These are phyloP conservation scores for Venustampulla echinocandica DNA, from an alignment of 495 filamentous ascomycete genomes.

Conservation along the genomic window DNA sequence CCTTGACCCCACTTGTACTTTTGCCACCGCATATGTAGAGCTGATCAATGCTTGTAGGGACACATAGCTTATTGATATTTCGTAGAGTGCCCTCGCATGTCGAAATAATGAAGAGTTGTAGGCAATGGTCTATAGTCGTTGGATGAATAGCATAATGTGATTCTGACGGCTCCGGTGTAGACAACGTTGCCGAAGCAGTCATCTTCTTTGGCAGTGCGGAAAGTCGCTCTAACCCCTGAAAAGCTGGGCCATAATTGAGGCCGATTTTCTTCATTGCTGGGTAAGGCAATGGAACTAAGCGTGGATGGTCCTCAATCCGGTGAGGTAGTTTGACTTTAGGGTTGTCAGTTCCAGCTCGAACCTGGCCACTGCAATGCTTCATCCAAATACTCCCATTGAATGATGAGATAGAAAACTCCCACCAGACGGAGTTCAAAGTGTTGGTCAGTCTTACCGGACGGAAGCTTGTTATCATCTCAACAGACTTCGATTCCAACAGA, in stretches of 20 bases:
- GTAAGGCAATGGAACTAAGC: neutral
- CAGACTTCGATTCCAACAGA: neutral
- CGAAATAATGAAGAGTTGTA: neutral
- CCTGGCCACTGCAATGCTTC: slow-evolving; percentile 37
- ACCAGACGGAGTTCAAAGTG: slow-evolving; percentile 34
- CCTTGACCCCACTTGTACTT: neutral
- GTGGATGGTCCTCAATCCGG: neutral
- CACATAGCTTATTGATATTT: neutral
- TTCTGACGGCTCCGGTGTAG: neutral
- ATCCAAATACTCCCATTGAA: slow-evolving; percentile 30
- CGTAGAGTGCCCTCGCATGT: neutral
- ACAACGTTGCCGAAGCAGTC: neutral
- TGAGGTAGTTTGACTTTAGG: neutral
- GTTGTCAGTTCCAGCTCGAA: slow-evolving; percentile 10
- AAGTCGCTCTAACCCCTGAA: slow-evolving; percentile 25
- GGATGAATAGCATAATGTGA: neutral
- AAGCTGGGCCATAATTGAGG: slow-evolving; percentile 30
- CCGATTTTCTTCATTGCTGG: slow-evolving; percentile 7
- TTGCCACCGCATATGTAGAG: neutral
- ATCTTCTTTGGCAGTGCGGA: neutral
- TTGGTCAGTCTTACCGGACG: slow-evolving; percentile 28
- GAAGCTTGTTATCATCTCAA: slow-evolving; percentile 32
- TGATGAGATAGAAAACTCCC: slow-evolving; percentile 37
- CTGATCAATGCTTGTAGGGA: neutral
- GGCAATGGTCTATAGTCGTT: neutral